These are phyloP conservation scores for Brassica balearica DNA, from an alignment of 441 rosid species.

Conservation along the genomic window DNA sequence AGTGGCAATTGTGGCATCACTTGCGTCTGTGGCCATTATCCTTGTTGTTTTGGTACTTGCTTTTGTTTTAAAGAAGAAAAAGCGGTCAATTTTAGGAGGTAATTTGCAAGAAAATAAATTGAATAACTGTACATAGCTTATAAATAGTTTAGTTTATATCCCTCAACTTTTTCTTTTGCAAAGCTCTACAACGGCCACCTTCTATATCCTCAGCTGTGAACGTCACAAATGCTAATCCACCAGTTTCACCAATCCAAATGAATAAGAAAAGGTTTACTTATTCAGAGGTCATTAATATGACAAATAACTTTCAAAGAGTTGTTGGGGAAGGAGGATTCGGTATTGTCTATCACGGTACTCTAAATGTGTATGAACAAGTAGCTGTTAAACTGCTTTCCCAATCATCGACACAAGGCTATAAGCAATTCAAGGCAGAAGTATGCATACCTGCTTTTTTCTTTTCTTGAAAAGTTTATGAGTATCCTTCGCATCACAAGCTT, in stretches of 20 bases:
- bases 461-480: no score
- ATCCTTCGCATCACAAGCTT: no score
- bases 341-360: constrained; percentile 28
- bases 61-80: constrained; percentile 27
- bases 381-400: constrained; percentile 39
- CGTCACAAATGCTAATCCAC: constrained; percentile 16
- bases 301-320: constrained; percentile 34
- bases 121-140: not conserved
- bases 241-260: constrained; percentile 16
- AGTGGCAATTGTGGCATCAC: constrained; percentile 21
- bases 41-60: not conserved
- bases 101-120: not conserved
- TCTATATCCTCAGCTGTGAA: not conserved
- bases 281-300: constrained; percentile 41
- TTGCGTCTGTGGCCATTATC: constrained; percentile 10
- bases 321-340: constrained; percentile 40
- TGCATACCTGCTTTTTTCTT: not conserved
- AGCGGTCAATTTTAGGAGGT: not conserved
- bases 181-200: not conserved
- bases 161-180: not conserved
- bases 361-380: constrained; percentile 29
- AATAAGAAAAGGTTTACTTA: constrained; percentile 16
- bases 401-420: constrained; percentile 39
- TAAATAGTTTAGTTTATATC: not conserved
- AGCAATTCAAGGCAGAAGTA: constrained; percentile 37